Percentiles rank a stretch among this genome's conserved stretches.
Evolutionary conservation across 78 protist genomes (phyloP).

Genomic region (Salpingoeca rosetta): DNA sequence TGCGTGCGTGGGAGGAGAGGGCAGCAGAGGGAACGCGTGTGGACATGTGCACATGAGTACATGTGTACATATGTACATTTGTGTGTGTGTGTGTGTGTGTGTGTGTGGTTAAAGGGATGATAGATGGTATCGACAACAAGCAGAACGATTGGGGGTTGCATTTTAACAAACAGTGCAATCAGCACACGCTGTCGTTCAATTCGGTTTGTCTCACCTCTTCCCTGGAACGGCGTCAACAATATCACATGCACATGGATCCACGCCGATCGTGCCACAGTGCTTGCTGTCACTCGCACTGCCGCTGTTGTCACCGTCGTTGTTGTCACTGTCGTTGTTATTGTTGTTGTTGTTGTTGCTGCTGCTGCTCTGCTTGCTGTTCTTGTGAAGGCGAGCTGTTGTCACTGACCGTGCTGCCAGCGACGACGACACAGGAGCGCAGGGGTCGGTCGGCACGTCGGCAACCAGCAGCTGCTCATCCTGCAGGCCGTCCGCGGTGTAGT

Average conservation of each 20-base stretch:
- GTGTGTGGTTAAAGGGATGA: neutral
- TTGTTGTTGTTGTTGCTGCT: neutral
- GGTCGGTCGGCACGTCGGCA: neutral
- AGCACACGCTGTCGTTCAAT: neutral
- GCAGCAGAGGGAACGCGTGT: too few relatives aligned
- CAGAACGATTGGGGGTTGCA: neutral
- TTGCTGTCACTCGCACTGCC: neutral
- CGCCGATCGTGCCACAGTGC: neutral
- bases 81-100: neutral
- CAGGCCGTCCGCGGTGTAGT: neutral
- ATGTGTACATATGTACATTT: too few relatives aligned
- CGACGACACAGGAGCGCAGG: neutral
- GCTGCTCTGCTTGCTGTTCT: neutral
- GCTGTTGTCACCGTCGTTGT: neutral
- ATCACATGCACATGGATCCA: neutral
- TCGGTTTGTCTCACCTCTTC: neutral
- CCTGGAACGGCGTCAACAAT: neutral
- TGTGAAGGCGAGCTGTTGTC: too few relatives aligned
- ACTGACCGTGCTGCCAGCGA: neutral
- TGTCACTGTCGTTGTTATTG: neutral
- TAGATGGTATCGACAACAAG: too few relatives aligned
- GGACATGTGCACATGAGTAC: too few relatives aligned
- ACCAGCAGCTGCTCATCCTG: neutral
- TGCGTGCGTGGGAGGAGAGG: too few relatives aligned
- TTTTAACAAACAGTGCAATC: too few relatives aligned